Base-by-base conservation (phyloP, 441 rosid genomes). In the Monsonia emarginata region DNA sequence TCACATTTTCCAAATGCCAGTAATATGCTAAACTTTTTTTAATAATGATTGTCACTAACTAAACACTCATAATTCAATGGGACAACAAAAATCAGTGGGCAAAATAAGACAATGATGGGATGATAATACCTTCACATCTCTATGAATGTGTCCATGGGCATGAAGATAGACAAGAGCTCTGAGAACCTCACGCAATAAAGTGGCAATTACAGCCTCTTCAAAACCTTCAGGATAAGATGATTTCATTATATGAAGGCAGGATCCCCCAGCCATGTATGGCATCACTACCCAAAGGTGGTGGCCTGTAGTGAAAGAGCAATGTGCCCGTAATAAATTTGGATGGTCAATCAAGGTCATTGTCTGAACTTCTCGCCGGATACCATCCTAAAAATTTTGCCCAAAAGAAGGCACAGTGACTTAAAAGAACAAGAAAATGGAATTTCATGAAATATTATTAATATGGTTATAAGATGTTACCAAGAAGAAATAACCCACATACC, bases 211-310 rank as follows among this genome's bases (percentile, higher is more conserved):
- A 72, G 87, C 83, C 79, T 95, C 99, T 67, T 95, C 97, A 75
- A 95, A 91, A 79, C 97, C 99, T 73, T 91, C 99, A 42, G 82
- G 83, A 83, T 63, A 84, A 61, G 91, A 68, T 67, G 88, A 88
- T 84, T 94, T 89, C 82, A 94, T 94, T 73, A 91, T 85, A 78
- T 91, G 99, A 71, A 94, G 88, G 83, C 97, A 94, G 63, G 99
- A 94, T 44, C 99, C 99, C 64, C 96, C 96, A 40, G 90, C 86
- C 99, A 94, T 94, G 85, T 88, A 94, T 21, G 97, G 97, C 99
- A 94, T 94, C 79, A 94, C 99, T 73, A 89, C 96, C 96, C 99
- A 94, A 64, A 94, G 97, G 80, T 74, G 76, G 71, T 86, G 88
- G 67, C 90, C 95, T 31, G 91, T 28, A 57, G 91, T 87, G 72